Base-by-base conservation (phyloP, 345 rosid species). In the Raphanus sativus region DNA sequence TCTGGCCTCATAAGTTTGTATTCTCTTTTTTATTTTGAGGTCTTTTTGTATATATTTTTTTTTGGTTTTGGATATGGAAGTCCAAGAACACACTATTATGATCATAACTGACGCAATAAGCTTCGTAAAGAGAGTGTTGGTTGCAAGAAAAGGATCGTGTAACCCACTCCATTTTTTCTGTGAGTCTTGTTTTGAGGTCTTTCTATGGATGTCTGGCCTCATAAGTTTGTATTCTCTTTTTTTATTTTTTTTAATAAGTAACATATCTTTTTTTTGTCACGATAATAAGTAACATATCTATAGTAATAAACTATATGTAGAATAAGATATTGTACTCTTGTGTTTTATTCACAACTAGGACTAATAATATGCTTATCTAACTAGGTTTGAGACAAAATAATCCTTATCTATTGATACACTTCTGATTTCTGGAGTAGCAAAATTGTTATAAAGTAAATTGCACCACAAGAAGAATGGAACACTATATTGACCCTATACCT, bases 41-140 rank as follows among this genome's bases (percentile, higher is more conserved):
- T 28, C n/a, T 54, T 55, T 63, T 71, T 29, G 60, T 78, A 73
- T 78, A 65, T 60, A 71, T 78, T 66, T 0, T 4, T 38, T 30
- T 54, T 1, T 10, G 60, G 67, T 15, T 33, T 63, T 63, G 48
- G 48, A 12, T 71, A 8, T 65, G 16, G 17, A 69, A 69, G 75
- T 50, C 4, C 54, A 42, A 61, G 56, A 55, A 34, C 54, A 33
- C 21, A 42, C 15, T 69, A 61, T 38, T 61, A 25, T 34, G 65
- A 62, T 62, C 26, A 62, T 70, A 63, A 71, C 75, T 40, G 8
- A 63, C 50, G 50, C 50, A 42, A 70, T 76, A 76, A 76, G 59
- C 7, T 21, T 69, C 6, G 15, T 48, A 0, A 34, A 69, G 34
- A 42, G 75, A 25, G 64, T 48, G 64, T 70, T 70, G 58, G 75